Conservation (phyloP, 2,329 filamentous ascomycete genomes). For the Helminthosporium solani region DNA sequence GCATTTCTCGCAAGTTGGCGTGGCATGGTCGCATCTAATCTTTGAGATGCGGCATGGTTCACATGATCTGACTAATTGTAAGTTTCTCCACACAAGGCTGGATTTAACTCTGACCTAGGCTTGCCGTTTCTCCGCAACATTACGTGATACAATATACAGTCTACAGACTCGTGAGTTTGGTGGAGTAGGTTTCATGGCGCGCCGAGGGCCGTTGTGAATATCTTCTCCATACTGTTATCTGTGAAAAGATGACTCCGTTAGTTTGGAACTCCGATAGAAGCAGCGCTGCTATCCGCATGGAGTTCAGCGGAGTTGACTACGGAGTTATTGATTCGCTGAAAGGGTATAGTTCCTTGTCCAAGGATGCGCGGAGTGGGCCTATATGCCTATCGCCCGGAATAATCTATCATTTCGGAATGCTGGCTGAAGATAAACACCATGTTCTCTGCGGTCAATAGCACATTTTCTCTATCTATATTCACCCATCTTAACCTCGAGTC, state of each 20-base stretch:
- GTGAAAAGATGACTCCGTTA: background rate
- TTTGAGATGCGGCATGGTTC: conserved; percentile 41
- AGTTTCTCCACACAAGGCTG: conserved; percentile 10
- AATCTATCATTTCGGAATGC: no score
- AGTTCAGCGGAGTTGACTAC: no score
- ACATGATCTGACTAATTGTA: conserved; percentile 28
- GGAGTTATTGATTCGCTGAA: no score
- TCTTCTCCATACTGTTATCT: no score
- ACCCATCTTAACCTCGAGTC: background rate
- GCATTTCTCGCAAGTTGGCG: conserved; percentile 39
- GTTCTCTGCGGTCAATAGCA: no score
- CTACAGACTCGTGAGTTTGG: background rate
- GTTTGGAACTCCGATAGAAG: background rate
- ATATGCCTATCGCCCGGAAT: no score
- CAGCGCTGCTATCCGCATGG: no score
- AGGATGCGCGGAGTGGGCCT: no score
- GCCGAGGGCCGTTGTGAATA: background rate
- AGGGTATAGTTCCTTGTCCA: no score
- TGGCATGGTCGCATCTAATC: conserved; percentile 38
- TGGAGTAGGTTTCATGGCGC: background rate
- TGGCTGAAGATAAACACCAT: no score
- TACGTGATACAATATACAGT: background rate
- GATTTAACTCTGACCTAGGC: conserved; percentile 26
- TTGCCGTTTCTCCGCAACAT: conserved; percentile 42
- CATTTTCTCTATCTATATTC: no score